A percentile compares a stretch with the other conserved stretches of the same genome.
Conservation (phyloP, 2,329 filamentous ascomycete species). For the Fusarium heterosporum region DNA sequence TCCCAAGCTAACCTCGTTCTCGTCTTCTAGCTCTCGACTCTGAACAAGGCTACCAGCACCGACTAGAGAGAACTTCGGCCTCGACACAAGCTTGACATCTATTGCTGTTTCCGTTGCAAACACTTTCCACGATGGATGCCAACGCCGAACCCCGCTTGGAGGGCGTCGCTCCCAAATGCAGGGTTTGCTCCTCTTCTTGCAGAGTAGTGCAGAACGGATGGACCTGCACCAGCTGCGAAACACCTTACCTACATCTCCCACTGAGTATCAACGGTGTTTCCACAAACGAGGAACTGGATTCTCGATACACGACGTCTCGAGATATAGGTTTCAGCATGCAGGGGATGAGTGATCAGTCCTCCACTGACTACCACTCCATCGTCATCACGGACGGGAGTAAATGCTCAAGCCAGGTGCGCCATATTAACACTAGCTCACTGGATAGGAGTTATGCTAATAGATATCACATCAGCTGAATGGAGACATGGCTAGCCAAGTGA, state of each 20-base stretch:
- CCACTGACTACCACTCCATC: neutral
- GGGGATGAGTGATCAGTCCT: neutral
- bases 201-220: neutral
- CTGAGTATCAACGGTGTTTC: too few relatives aligned
- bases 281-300: too few relatives aligned
- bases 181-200: neutral
- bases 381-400: neutral
- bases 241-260: neutral
- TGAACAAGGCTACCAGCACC: neutral
- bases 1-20: neutral
- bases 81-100: neutral
- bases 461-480: neutral
- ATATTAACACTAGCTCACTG: neutral
- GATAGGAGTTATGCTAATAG: constrained; percentile 1
- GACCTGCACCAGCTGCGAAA: neutral
- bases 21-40: neutral
- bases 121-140: neutral
- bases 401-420: neutral
- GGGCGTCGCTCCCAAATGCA: neutral
- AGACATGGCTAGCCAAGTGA: neutral
- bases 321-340: neutral
- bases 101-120: too few relatives aligned
- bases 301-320: neutral
- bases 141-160: neutral
- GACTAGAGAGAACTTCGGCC: neutral